Conservation (phyloP, 1,139 yeast genomes). For the Diutina siamensis region DNA sequence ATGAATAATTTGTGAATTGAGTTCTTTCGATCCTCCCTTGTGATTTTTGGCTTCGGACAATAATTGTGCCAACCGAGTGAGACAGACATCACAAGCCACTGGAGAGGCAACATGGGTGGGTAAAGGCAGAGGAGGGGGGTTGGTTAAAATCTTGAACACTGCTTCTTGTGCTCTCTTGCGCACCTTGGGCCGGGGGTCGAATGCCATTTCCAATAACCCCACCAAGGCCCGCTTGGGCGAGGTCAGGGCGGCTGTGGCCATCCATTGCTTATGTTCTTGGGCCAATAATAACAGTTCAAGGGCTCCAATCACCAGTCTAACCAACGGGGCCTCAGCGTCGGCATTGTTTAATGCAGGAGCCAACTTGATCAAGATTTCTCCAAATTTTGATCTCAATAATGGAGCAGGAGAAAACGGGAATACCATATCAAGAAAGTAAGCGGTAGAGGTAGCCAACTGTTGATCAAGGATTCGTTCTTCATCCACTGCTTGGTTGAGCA, state of each 20-base stretch:
- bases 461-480: conserved; percentile 45
- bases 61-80: conserved; percentile 40
- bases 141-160: conserved; percentile 43
- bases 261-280: conserved; percentile 77
- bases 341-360: conserved; percentile 70
- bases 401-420: conserved; percentile 64
- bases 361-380: conserved; percentile 64
- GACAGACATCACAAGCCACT: conserved; percentile 57
- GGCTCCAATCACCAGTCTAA: conserved; percentile 77
- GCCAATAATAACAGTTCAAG: conserved; percentile 69
- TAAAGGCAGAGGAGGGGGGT: conserved; percentile 77
- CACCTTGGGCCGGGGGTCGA: conserved; percentile 91
- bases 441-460: conserved; percentile 60
- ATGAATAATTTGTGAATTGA: conserved; percentile 55
- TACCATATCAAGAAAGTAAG: conserved; percentile 72
- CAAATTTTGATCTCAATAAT: conserved; percentile 59
- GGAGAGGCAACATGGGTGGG: conserved; percentile 67
- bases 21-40: conserved; percentile 30
- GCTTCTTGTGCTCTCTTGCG: conserved; percentile 94
- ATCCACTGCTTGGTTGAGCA: conserved; percentile 63
- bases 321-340: conserved; percentile 71
- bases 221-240: conserved; percentile 50
- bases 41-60: conserved; percentile 20
- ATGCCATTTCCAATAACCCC: conserved; percentile 68
- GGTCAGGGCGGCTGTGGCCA: conserved; percentile 22